A percentile compares a stretch with the other conserved stretches of the same genome.
These are phyloP conservation scores for Aspergillus indologenus DNA, from an alignment of 495 filamentous ascomycete genomes.

Conservation along the genomic window DNA sequence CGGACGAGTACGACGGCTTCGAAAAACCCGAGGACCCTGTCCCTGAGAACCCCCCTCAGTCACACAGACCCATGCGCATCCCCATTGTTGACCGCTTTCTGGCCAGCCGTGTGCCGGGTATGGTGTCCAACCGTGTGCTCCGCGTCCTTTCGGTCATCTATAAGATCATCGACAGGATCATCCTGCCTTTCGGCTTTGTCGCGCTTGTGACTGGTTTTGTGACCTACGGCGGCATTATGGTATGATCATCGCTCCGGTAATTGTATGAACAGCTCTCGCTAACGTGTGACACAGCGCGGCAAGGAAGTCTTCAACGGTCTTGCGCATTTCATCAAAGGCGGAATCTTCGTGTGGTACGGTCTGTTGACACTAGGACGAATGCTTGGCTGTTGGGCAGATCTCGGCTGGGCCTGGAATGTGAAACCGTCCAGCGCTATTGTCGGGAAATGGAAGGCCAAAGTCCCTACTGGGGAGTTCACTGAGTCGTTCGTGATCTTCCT, in stretches of 20 bases:
- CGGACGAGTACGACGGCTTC: slow-evolving; percentile 52
- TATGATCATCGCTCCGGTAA: slow-evolving; percentile 34
- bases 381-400: slow-evolving; percentile 84
- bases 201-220: slow-evolving; percentile 63
- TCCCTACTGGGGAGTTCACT: slow-evolving; percentile 81
- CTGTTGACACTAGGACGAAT: slow-evolving; percentile 84
- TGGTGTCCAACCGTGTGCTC: slow-evolving; percentile 61
- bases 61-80: slow-evolving; percentile 45
- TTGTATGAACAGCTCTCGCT: slow-evolving; percentile 3
- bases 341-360: slow-evolving; percentile 97
- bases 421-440: slow-evolving; percentile 62
- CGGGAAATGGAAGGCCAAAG: slow-evolving; percentile 55
- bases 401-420: slow-evolving; percentile 96
- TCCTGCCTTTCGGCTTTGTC: slow-evolving; percentile 63
- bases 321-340: slow-evolving; percentile 93
- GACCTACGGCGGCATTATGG: slow-evolving; percentile 68
- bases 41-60: slow-evolving; percentile 26
- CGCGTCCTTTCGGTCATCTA: slow-evolving; percentile 57
- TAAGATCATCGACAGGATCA: slow-evolving; percentile 56
- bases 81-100: slow-evolving; percentile 47
- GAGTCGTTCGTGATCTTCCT: slow-evolving; percentile 86
- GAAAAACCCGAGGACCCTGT: slow-evolving; percentile 52
- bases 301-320: slow-evolving; percentile 74
- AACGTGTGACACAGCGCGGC: slow-evolving; percentile 42
- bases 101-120: slow-evolving; percentile 45